Evolutionary conservation across 345 rosid species (phyloP).

Genomic region (Acer negundo): DNA sequence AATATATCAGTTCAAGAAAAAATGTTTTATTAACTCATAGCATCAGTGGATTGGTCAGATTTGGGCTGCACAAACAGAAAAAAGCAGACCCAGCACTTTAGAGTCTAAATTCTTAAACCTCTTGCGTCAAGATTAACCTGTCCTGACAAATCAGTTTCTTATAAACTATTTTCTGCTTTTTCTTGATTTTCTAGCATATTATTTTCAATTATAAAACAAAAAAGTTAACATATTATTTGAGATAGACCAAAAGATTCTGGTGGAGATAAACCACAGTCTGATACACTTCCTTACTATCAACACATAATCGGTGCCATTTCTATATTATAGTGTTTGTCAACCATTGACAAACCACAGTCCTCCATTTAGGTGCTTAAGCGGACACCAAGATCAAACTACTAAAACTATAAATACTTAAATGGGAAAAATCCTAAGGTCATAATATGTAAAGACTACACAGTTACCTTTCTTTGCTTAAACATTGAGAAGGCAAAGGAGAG

Average conservation of each 20-base stretch:
- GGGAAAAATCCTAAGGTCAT: neutral
- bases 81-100: neutral
- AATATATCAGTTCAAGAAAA: conserved; percentile 1
- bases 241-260: neutral
- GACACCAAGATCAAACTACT: neutral
- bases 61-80: neutral
- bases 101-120: neutral
- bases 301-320: neutral
- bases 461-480: conserved; percentile 95
- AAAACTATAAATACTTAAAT: neutral
- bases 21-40: neutral
- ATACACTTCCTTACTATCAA: neutral
- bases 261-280: neutral
- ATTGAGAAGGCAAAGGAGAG: conserved; percentile 94
- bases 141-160: neutral
- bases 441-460: neutral
- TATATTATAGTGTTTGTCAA: too few species aligned
- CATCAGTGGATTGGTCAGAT: neutral
- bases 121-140: neutral
- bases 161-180: neutral
- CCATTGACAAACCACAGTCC: neutral
- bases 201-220: neutral
- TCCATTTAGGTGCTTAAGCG: neutral
- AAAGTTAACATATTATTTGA: neutral
- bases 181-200: neutral